Base-by-base conservation (phyloP, 305 asterid genomes). In the Plantago coronopus region DNA sequence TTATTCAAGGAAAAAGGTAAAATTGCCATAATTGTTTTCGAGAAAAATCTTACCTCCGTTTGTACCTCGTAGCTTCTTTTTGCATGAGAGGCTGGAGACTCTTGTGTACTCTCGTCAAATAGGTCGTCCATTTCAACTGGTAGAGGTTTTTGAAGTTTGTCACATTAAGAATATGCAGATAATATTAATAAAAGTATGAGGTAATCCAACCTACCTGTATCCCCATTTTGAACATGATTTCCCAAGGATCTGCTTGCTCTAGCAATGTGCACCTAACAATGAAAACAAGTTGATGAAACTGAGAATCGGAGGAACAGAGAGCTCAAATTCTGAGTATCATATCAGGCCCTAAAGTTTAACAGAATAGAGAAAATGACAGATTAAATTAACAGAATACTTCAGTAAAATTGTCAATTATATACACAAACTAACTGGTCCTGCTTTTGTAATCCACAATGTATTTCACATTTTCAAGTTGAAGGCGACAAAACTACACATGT, bases 231-330 rank as follows among this genome's bases (percentile, higher is more conserved):
- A 44, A 62, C 50, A 57, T 62, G 74, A 48, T 72, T 68, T 64
- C 73, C 76, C 37, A 68, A 22, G 44, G 57, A 34, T 37, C 61
- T 63, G 71, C 72, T 59, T 23, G 78, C 69, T 66, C 76, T 67
- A 44, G 67, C 67, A 25, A 70, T 72, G 62, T 69, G 67, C 22
- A 76, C 81, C 81, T 76, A 43, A 45, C 55, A 57, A 76, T 11
- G 59, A 66, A 70, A 57, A 64, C 43, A 48, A 40, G 17, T 4
- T 20, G 40, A 34, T 6, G 1, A 34, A 34, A 34, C 11, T 34
- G 40, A 9, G 40, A 6, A 34, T 9, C 8, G 44, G 37, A 45
- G 27, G 48, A 34, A 50, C 21, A 44, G 9, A 29, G 21, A 12
- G 37, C 21, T 51, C 44, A 57, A 34, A 1, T 16, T 62, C 42